phyloP scores from a whole-genome alignment of 441 rosid genomes.

The Gossypium aridum region DNA sequence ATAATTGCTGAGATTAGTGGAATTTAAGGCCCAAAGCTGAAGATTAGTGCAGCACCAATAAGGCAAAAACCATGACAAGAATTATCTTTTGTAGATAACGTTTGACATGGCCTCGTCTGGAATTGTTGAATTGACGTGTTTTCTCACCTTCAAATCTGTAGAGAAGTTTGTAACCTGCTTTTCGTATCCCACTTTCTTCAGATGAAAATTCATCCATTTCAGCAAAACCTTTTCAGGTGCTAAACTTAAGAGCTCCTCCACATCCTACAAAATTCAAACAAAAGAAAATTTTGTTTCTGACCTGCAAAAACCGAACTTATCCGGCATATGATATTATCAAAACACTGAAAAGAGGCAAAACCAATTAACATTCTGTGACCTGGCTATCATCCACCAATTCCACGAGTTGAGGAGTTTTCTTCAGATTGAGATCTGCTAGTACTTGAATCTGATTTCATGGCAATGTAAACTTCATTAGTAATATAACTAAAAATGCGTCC shows the following conservation, averaged over 20 bases:
- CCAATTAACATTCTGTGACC: constrained; percentile 34
- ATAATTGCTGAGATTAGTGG: not conserved
- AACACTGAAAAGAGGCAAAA: not conserved
- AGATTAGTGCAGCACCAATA: not conserved
- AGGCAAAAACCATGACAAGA: not conserved
- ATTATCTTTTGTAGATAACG: not conserved
- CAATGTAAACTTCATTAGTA: constrained; percentile 18
- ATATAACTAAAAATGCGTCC: constrained; percentile 1
- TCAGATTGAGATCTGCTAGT: constrained; percentile 87
- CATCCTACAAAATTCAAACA: constrained; percentile 52
- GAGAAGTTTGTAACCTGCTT: constrained; percentile 93
- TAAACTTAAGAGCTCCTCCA: constrained; percentile 87
- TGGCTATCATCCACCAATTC: constrained; percentile 83
- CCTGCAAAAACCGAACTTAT: not conserved
- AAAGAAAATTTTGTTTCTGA: not conserved
- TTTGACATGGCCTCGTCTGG: not conserved
- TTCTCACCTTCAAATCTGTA: constrained; percentile 86
- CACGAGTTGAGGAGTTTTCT: constrained; percentile 93
- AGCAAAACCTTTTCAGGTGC: constrained; percentile 92
- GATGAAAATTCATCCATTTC: constrained; percentile 97
- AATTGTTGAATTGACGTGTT: not conserved
- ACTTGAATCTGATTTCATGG: constrained; percentile 73
- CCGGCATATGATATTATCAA: constrained; percentile 3
- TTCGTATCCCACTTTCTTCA: constrained; percentile 87
- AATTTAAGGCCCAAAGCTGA: not conserved